Percentiles rank a stretch among this genome's conserved stretches.
These are phyloP conservation scores for Magnaporthiopsis incrustans DNA, from an alignment of 2,329 filamentous ascomycete genomes.

Conservation along the genomic window DNA sequence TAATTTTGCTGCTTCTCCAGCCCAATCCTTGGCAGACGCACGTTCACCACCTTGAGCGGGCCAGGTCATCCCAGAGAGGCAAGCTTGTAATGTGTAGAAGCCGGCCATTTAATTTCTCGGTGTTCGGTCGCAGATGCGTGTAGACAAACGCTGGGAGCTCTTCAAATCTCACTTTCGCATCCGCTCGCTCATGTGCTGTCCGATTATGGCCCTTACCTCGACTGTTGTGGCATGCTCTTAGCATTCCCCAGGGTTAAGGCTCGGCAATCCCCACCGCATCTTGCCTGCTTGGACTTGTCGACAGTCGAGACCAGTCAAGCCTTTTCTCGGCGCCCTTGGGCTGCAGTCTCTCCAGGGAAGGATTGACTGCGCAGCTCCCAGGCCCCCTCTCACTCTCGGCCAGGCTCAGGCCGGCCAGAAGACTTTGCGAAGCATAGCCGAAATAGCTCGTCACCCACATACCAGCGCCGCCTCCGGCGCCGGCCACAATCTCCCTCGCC, in stretches of 20 bases:
- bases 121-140: neutral
- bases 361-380: slow-evolving; percentile 1
- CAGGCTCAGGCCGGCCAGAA: neutral
- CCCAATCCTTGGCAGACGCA: neutral
- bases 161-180: neutral
- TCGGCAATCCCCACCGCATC: neutral
- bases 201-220: neutral
- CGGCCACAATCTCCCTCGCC: no score
- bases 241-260: neutral
- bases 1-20: neutral
- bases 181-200: neutral
- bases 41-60: neutral
- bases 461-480: neutral
- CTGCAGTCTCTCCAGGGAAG: neutral
- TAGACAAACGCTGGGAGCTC: neutral
- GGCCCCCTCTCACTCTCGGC: neutral
- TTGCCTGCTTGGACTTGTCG: neutral
- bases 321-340: slow-evolving; percentile 3
- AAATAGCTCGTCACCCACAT: neutral
- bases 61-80: neutral
- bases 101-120: neutral
- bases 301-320: slow-evolving; percentile 1
- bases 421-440: neutral
- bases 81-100: neutral
- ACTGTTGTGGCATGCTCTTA: neutral